Percentiles rank a stretch among this genome's conserved stretches.
These are phyloP conservation scores for Cyberlindnera samutprakarnensis DNA, from an alignment of 805 yeast genomes.

Conservation along the genomic window DNA sequence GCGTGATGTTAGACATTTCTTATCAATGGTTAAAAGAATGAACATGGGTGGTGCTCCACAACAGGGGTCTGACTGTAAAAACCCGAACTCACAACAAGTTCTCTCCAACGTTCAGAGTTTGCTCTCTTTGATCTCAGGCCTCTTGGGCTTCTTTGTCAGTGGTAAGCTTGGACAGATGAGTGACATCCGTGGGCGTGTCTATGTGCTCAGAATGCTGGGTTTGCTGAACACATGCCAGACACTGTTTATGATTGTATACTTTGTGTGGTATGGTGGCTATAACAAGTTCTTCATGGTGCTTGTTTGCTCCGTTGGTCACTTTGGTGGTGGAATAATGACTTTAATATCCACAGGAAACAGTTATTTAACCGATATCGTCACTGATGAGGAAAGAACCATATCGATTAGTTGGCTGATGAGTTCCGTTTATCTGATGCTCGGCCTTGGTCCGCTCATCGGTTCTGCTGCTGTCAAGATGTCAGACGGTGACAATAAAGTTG, in stretches of 20 bases:
- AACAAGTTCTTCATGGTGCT: conserved; percentile 7
- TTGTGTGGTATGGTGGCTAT: conserved; percentile 3
- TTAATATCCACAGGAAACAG: conserved; percentile 19
- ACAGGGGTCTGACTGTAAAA: background rate
- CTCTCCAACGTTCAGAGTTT: conserved; percentile 13
- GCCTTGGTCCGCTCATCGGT: conserved; percentile 19
- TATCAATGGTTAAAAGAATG: conserved; percentile 4
- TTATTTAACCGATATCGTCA: conserved; percentile 16
- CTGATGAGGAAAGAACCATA: conserved; percentile 11
- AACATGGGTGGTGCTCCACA: conserved; percentile 11
- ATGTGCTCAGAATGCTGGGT: conserved; percentile 15
- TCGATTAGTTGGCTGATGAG: conserved; percentile 18
- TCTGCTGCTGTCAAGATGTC: conserved; percentile 12
- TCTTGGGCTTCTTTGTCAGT: conserved; percentile 15
- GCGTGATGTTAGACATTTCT: no score
- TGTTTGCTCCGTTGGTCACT: conserved; percentile 8
- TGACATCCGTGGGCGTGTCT: conserved; percentile 17
- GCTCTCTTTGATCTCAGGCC: conserved; percentile 13
- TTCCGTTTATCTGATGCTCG: conserved; percentile 15
- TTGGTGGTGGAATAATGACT: conserved; percentile 20
- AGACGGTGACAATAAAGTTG: conserved; percentile 5
- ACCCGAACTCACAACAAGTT: conserved; percentile 9
- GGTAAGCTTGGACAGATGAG: conserved; percentile 20
- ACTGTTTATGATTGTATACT: conserved; percentile 10
- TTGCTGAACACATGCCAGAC: conserved; percentile 10